Evolutionary conservation across 225 moss, liverwort and hornwort genomes (phyloP), one percentile per base, ranked within the genome.

Genomic region (Pleurozium schreberi): DNA sequence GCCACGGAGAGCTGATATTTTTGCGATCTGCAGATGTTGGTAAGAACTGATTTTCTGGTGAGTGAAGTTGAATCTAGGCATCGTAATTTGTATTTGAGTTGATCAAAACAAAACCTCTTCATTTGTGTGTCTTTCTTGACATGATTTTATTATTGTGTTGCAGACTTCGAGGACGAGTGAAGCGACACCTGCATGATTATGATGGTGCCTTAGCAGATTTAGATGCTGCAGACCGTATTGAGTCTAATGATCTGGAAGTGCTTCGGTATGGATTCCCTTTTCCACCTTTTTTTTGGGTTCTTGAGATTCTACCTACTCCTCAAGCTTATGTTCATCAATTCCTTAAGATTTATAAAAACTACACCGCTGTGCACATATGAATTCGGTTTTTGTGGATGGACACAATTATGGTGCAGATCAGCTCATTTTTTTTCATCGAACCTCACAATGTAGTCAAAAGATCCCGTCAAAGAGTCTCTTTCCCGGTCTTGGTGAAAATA

Each of bases 91-190:
- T 26, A 73, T 7, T 34, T 73, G 16, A 83, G 19, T 3, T 52
- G n/a, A 6, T 43, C 20, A 23, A 31, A 31, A 30, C 69, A 50
- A 38, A 30, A 6, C 16, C 25, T 40, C 58, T 79, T 28, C 40
- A 58, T 40, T 78, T 57, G 27, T 79, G 26, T 57, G 57, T 33
- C 14, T 47, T 43, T 63, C 62, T 50, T 18, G 62, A 64, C 53
- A 27, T n/a, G n/a, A 50, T 68, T 31, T n/a, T 47, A 11, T 27
- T 79, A 11, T 30, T 75, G 52, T 57, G 68, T 17, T 90, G 84
- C 91, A 94, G 94, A 60, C 93, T 94, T 86, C 91, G 94, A 77
- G 94, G 94, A 60, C 87, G 92, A 84, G 92, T 93, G 28, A 94
- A 94, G 90, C 93, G 93, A n/a, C 90, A 93, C 76, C 86, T 94